phyloP scores from a whole-genome alignment of 345 rosid species.

The Rhizophora apiculata region DNA sequence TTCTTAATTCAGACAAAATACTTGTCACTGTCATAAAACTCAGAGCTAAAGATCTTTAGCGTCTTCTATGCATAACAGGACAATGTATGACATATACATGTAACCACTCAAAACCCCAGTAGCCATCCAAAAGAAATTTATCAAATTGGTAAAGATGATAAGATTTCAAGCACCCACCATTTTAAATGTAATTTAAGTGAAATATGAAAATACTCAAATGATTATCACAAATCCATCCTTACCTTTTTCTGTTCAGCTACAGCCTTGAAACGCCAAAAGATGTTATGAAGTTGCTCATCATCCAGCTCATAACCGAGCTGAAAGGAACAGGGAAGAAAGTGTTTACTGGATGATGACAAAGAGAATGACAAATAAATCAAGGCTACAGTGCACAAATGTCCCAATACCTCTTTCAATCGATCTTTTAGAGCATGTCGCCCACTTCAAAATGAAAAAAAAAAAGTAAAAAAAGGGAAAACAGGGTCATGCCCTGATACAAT shows the following conservation, averaged over 20 bases:
- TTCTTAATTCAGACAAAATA: neutral
- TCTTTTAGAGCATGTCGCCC: conserved; percentile 91
- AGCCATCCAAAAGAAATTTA: neutral
- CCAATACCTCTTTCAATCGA: conserved; percentile 69
- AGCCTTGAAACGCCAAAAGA: conserved; percentile 88
- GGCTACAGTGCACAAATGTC: neutral
- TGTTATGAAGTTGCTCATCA: conserved; percentile 61
- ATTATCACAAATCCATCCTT: neutral
- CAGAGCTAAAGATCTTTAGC: neutral
- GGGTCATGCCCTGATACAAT: neutral
- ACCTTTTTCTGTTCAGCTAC: conserved; percentile 96
- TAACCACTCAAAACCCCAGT: neutral
- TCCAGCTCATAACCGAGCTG: conserved; percentile 89
- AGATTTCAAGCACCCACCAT: no score
- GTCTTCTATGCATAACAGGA: neutral
- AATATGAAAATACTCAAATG: neutral
- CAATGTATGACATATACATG: neutral
- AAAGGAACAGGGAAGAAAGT: conserved; percentile 18
- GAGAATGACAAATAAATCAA: conserved; percentile 2
- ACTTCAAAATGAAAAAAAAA: conserved; percentile 29
- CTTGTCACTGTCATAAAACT: neutral
- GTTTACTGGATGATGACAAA: conserved; percentile 10
- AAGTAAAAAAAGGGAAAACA: neutral
- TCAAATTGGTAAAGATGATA: neutral
- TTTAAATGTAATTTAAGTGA: no score